These are phyloP conservation scores for Fusarium compactum DNA, from an alignment of 2,329 filamentous ascomycete species.

Conservation along the genomic window DNA sequence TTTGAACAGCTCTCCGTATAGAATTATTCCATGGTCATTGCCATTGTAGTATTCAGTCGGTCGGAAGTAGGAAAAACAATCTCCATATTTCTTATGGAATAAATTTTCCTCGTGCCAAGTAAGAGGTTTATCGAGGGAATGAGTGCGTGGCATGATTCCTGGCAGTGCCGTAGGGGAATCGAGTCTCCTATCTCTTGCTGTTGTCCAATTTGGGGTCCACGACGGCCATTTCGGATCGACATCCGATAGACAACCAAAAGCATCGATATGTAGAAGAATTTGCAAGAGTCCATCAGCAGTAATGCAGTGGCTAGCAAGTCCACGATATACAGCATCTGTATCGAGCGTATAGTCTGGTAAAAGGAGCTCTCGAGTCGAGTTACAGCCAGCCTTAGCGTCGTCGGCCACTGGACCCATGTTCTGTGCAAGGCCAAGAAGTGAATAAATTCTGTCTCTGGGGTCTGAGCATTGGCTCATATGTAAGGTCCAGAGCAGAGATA, in stretches of 20 bases:
- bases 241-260: not conserved
- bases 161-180: too few species aligned
- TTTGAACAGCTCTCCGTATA: accelerated
- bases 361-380: too few species aligned
- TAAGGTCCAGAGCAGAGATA: not conserved
- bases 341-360: not conserved
- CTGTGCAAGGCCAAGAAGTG: not conserved
- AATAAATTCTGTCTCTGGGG: not conserved
- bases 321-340: not conserved
- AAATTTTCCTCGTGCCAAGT: too few species aligned
- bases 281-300: accelerated
- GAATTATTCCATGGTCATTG: too few species aligned
- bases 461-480: not conserved
- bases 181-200: accelerated
- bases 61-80: too few species aligned
- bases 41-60: too few species aligned
- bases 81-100: too few species aligned
- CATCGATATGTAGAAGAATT: not conserved
- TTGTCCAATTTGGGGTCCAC: not conserved
- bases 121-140: too few species aligned
- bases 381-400: too few species aligned
- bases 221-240: not conserved
- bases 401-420: too few species aligned
- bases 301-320: accelerated
- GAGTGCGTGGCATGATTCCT: accelerated